These are phyloP conservation scores for Gleditsia sinensis DNA, from an alignment of 306 rosid genomes.

Conservation along the genomic window DNA sequence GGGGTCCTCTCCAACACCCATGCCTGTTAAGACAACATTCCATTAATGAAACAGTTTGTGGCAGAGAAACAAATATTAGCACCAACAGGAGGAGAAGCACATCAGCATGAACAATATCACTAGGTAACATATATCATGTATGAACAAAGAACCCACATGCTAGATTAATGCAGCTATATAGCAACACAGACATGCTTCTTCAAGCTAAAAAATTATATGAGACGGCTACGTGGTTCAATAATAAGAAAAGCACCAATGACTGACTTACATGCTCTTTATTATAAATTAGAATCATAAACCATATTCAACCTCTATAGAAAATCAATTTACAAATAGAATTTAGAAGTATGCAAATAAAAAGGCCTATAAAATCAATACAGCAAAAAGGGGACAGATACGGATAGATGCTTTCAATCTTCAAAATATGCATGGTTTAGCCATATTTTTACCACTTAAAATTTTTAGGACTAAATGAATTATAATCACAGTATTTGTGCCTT, in stretches of 20 bases:
- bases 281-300: not conserved
- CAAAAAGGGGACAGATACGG: not conserved
- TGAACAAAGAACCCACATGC: not conserved
- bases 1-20: slow-evolving; percentile 87
- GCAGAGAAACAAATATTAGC: not conserved
- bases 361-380: not conserved
- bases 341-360: not conserved
- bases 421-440: not conserved
- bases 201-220: not conserved
- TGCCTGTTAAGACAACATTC: slow-evolving; percentile 66
- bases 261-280: not conserved
- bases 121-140: not conserved
- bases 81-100: not conserved
- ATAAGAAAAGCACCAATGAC: not conserved
- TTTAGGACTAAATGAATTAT: not conserved
- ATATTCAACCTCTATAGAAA: not conserved
- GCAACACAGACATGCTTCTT: not conserved
- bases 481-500: not conserved
- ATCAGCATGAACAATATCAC: not conserved
- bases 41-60: slow-evolving; percentile 37
- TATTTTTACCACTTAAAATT: not conserved
- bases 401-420: not conserved
- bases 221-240: not conserved
- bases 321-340: not conserved
- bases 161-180: not conserved